These are phyloP conservation scores for Begonia loranthoides DNA, from an alignment of 306 rosid genomes.

Conservation along the genomic window DNA sequence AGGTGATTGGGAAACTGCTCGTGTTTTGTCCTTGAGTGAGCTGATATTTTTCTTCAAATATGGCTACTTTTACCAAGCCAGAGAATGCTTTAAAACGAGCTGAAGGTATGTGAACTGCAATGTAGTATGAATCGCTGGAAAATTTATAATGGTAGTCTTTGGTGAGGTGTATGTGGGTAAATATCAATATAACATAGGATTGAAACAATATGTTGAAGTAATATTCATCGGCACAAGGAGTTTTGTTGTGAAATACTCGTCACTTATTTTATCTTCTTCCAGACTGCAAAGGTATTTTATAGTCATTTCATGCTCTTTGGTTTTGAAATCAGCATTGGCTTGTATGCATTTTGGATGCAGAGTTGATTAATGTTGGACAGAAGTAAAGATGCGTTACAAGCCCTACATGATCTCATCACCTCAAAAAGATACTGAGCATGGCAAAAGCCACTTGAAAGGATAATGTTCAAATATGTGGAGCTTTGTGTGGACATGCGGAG, in stretches of 20 bases:
- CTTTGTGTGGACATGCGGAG: conserved; percentile 81
- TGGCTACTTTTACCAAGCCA: conserved; percentile 42
- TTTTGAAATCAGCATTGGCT: background rate
- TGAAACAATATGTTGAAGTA: too few relatives aligned
- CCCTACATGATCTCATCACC: conserved; percentile 78
- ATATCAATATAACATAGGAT: too few relatives aligned
- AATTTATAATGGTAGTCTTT: too few relatives aligned
- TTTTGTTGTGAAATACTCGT: too few relatives aligned
- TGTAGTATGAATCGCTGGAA: too few relatives aligned
- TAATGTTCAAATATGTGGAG: conserved; percentile 90
- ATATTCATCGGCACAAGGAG: too few relatives aligned
- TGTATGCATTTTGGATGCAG: conserved; percentile 19
- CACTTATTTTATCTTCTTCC: too few relatives aligned
- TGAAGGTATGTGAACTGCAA: conserved; percentile 44
- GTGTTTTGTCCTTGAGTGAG: conserved; percentile 7
- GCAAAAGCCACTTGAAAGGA: conserved; percentile 88
- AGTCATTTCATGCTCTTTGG: too few relatives aligned
- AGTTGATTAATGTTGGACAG: conserved; percentile 87
- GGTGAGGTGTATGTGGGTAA: too few relatives aligned
- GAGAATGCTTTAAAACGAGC: conserved; percentile 56
- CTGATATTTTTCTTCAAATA: conserved; percentile 9
- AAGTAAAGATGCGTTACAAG: conserved; percentile 87
- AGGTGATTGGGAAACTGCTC: background rate
- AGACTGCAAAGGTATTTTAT: too few relatives aligned
- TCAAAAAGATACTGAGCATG: conserved; percentile 85